Conservation (phyloP, 1,284 basidiomycete genomes). For the Pterulicium gracile region DNA sequence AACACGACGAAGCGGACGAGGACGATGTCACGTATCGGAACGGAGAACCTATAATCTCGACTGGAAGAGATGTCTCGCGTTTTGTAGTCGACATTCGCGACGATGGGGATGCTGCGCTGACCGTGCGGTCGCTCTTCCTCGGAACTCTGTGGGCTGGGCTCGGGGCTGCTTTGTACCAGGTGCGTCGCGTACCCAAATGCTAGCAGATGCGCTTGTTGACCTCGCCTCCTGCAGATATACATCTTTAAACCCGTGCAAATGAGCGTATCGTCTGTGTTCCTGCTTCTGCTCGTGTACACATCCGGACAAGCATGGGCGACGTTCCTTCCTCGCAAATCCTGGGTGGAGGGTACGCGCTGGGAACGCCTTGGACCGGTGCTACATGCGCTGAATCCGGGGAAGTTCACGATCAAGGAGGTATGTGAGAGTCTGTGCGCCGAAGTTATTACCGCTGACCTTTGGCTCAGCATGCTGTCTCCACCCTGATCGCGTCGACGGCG, state of each 20-base stretch:
- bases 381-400: conserved; percentile 47
- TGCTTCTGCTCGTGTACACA: conserved; percentile 46
- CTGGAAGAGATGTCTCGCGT: conserved; percentile 48
- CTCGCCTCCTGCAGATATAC: conserved; percentile 35
- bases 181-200: conserved; percentile 12
- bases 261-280: conserved; percentile 43
- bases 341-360: conserved; percentile 31
- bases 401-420: conserved; percentile 53
- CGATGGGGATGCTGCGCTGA: conserved; percentile 47
- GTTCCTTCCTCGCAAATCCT: conserved; percentile 26
- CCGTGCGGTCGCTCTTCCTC: conserved; percentile 44
- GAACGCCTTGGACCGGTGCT: conserved; percentile 27
- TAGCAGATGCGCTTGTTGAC: conserved; percentile 1
- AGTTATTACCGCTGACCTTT: conserved; percentile 2
- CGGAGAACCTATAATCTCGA: too few species aligned
- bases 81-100: conserved; percentile 50
- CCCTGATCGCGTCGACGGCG: conserved; percentile 48
- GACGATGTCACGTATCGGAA: too few species aligned
- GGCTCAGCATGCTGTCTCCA: conserved; percentile 43
- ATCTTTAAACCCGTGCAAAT: conserved; percentile 50
- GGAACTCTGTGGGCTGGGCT: conserved; percentile 47
- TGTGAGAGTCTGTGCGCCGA: conserved; percentile 8
- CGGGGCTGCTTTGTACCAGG: conserved; percentile 39
- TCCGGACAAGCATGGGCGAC: conserved; percentile 42
- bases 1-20: too few species aligned